A percentile compares a stretch with the other conserved stretches of the same genome.
phyloP scores from a whole-genome alignment of 768 basidiomycete genomes.

The Termitomyces sp. region DNA sequence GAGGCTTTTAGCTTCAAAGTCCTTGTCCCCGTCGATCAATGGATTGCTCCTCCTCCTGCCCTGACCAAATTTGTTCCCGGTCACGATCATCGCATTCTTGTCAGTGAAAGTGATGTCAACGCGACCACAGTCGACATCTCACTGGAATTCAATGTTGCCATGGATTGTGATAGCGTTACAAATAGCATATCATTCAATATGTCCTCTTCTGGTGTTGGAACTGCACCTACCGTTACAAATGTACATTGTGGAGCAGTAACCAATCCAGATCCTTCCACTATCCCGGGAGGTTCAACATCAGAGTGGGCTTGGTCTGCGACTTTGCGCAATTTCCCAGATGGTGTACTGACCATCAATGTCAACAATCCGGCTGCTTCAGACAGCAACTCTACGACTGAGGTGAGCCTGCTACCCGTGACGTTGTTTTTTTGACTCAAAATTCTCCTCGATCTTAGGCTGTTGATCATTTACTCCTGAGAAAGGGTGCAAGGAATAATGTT shows the following conservation, averaged over 20 bases:
- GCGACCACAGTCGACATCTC: slow-evolving; percentile 63
- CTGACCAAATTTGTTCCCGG: slow-evolving; percentile 83
- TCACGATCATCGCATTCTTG: slow-evolving; percentile 74
- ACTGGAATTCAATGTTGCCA: slow-evolving; percentile 75
- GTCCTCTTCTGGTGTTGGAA: slow-evolving; percentile 64
- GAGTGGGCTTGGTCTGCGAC: slow-evolving; percentile 76
- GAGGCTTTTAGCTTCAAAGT: slow-evolving; percentile 80
- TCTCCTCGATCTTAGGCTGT: slow-evolving; percentile 37
- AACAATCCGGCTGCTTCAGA: slow-evolving; percentile 48
- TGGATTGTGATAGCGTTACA: slow-evolving; percentile 75
- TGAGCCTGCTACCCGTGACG: slow-evolving; percentile 32
- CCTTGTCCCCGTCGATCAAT: slow-evolving; percentile 65
- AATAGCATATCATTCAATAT: slow-evolving; percentile 62
- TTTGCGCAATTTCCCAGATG: slow-evolving; percentile 74
- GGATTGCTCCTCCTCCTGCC: slow-evolving; percentile 69
- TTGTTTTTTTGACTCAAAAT: slow-evolving; percentile 13
- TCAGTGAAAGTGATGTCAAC: slow-evolving; percentile 42
- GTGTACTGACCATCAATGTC: slow-evolving; percentile 73
- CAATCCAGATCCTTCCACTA: slow-evolving; percentile 44
- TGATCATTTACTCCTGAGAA: slow-evolving; percentile 80
- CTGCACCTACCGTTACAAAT: slow-evolving; percentile 50
- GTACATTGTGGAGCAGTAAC: slow-evolving; percentile 49
- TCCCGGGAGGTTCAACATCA: slow-evolving; percentile 59
- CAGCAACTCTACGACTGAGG: slow-evolving; percentile 51
- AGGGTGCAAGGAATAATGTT: slow-evolving; percentile 71